Percentiles rank a stretch among this genome's conserved stretches.
Conservation (phyloP, 192 early-diverging fungal genomes). For the Coemansia umbellata region DNA sequence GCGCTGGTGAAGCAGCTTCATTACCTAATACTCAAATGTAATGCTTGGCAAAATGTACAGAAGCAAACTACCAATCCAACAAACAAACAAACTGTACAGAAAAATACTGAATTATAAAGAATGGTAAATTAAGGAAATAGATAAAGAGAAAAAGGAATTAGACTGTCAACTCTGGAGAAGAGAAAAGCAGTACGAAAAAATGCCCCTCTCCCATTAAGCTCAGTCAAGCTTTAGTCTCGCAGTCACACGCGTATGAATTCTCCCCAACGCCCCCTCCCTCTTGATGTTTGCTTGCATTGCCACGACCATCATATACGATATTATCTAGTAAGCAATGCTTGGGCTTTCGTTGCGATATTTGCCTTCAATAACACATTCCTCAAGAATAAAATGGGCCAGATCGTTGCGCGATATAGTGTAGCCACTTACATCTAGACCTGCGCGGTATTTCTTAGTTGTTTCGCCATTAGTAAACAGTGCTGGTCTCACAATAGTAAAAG, state of each 20-base stretch:
- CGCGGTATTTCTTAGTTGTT: slow-evolving; percentile 30
- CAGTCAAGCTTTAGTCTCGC: too few relatives aligned
- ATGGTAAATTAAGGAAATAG: neutral
- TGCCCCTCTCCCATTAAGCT: too few relatives aligned
- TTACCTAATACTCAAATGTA: too few relatives aligned
- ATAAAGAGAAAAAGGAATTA: neutral
- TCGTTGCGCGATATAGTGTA: slow-evolving; percentile 52
- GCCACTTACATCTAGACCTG: slow-evolving; percentile 19
- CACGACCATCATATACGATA: too few relatives aligned
- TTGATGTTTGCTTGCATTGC: too few relatives aligned
- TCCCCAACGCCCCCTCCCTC: too few relatives aligned
- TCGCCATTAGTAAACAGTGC: slow-evolving; percentile 41
- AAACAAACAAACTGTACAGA: neutral
- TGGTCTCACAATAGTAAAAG: slow-evolving; percentile 48
- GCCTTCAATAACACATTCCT: slow-evolving; percentile 34
- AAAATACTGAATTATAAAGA: neutral
- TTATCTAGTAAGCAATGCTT: slow-evolving; percentile 15
- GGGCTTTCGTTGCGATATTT: slow-evolving; percentile 31
- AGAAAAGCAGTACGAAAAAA: neutral
- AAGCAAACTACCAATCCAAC: too few relatives aligned
- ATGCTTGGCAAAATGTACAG: too few relatives aligned
- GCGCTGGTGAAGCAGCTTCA: slow-evolving; percentile 68
- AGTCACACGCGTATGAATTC: too few relatives aligned
- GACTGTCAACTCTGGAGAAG: neutral
- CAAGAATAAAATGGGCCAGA: slow-evolving; percentile 48